Percentiles rank a stretch among this genome's conserved stretches.
Evolutionary conservation across 2,329 filamentous ascomycete species (phyloP).

Genomic region (Aciculosporium take): DNA sequence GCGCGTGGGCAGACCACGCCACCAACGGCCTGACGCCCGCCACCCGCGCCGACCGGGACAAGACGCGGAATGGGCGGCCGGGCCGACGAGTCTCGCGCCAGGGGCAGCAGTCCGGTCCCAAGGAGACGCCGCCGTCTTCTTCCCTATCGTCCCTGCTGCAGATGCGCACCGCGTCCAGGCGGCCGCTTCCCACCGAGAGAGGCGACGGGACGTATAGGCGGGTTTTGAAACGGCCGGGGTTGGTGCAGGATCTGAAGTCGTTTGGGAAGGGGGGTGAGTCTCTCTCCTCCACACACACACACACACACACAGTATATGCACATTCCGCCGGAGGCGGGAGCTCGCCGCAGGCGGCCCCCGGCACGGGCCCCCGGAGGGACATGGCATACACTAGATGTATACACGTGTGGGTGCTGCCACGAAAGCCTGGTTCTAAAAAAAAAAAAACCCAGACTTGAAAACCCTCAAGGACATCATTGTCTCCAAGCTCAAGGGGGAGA

Average conservation of each 20-base stretch:
- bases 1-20: too few species aligned
- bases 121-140: conserved; percentile 3
- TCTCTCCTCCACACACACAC: too few species aligned
- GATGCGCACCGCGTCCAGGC: conserved; percentile 32
- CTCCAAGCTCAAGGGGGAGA: conserved; percentile 46
- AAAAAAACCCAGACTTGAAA: conserved; percentile 42
- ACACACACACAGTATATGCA: too few species aligned
- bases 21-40: too few species aligned
- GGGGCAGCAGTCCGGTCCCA: too few species aligned
- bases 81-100: conserved; percentile 1
- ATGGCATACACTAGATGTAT: too few species aligned
- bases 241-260: conserved; percentile 42
- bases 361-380: too few species aligned
- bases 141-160: conserved; percentile 16
- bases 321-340: too few species aligned
- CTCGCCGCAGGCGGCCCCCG: too few species aligned
- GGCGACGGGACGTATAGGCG: conserved; percentile 47
- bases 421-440: too few species aligned
- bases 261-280: conserved; percentile 32
- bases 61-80: not conserved
- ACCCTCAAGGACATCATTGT: conserved; percentile 48
- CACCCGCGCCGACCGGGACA: too few species aligned
- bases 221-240: conserved; percentile 32
- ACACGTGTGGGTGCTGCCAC: too few species aligned
- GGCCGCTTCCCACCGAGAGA: conserved; percentile 48